Percentiles rank a stretch among this genome's conserved stretches.
Conservation (phyloP, 305 asterid genomes). For the Euphrasia arctica region DNA sequence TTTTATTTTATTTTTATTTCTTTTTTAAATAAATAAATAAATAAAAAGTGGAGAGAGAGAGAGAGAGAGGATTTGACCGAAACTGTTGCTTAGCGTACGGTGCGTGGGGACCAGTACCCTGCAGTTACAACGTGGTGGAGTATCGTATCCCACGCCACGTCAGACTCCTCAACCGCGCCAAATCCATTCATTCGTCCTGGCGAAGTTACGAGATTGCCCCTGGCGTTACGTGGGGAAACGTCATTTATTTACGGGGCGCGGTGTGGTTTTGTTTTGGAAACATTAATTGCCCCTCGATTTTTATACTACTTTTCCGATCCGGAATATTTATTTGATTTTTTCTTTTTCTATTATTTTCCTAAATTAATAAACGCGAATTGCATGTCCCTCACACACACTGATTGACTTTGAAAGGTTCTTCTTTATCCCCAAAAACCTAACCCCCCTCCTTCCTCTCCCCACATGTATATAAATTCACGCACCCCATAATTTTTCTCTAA, state of each 20-base stretch:
- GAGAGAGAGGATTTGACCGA: conserved; percentile 18
- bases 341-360: not conserved
- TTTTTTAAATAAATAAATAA: too few species aligned
- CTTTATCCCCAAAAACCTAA: not conserved
- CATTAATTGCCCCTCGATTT: not conserved
- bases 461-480: conserved; percentile 33
- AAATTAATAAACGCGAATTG: not conserved
- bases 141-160: conserved; percentile 39
- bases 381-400: not conserved
- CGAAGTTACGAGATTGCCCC: conserved; percentile 7
- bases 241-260: not conserved
- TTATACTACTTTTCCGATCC: too few species aligned
- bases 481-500: conserved; percentile 21
- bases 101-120: conserved; percentile 38
- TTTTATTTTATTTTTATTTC: not conserved
- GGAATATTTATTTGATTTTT: not conserved
- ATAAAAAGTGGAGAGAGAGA: not conserved
- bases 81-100: conserved; percentile 30
- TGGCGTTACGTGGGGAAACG: conserved; percentile 25
- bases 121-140: conserved; percentile 35
- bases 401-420: not conserved
- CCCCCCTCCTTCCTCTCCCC: not conserved
- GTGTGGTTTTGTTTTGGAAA: conserved; percentile 1
- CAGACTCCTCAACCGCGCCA: conserved; percentile 23
- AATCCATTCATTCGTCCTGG: not conserved